Percentiles rank a stretch among this genome's conserved stretches.
Conservation (phyloP, 306 rosid species). For the Alnus glutinosa region DNA sequence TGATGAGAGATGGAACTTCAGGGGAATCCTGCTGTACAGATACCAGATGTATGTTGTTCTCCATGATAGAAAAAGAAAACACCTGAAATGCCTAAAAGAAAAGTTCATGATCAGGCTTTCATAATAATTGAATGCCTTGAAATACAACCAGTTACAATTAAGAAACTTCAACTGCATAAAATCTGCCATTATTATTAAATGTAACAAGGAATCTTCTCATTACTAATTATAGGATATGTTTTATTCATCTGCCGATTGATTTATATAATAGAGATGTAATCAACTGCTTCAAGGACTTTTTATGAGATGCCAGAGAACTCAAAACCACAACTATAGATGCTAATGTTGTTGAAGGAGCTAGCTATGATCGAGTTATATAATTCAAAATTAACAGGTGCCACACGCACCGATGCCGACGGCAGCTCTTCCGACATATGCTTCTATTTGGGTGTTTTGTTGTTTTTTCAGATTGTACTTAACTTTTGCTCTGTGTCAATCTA, state of each 20-base stretch:
- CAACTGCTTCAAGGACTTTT: background rate
- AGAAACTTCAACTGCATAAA: background rate
- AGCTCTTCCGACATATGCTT: too few relatives aligned
- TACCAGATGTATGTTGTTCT: slow-evolving; percentile 26
- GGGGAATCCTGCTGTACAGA: slow-evolving; percentile 24
- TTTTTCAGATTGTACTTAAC: too few relatives aligned
- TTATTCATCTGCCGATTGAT: background rate
- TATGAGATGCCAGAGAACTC: too few relatives aligned
- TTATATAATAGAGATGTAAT: background rate
- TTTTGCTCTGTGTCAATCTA: too few relatives aligned
- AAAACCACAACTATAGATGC: too few relatives aligned
- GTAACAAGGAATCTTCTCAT: background rate
- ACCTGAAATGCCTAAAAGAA: slow-evolving; percentile 24
- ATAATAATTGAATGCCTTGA: background rate
- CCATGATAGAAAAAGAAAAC: slow-evolving; percentile 27
- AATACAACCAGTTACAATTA: background rate
- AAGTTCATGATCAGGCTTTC: background rate
- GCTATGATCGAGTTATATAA: too few relatives aligned
- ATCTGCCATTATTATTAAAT: background rate
- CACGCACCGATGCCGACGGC: too few relatives aligned
- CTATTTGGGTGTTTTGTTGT: too few relatives aligned
- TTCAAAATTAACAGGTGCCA: too few relatives aligned
- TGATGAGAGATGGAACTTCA: slow-evolving; percentile 60
- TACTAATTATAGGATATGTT: background rate
- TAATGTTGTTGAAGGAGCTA: too few relatives aligned